phyloP scores from a whole-genome alignment of 495 filamentous ascomycete species.

The Penicillium daleae region DNA sequence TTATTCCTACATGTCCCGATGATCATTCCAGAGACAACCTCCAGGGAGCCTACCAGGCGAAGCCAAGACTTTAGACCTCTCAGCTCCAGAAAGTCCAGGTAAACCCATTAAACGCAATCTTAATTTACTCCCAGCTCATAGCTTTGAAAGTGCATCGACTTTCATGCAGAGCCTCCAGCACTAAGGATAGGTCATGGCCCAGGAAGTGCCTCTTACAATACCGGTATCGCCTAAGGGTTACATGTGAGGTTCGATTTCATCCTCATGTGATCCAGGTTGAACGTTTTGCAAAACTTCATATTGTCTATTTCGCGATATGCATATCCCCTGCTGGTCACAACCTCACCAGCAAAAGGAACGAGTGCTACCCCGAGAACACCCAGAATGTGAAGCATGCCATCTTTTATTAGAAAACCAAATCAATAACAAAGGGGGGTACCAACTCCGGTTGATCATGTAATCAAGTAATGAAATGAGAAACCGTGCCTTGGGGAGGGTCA shows the following conservation, averaged over 20 bases:
- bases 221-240: too few species aligned
- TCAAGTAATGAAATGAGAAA: conserved; percentile 48
- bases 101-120: too few species aligned
- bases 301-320: conserved; percentile 38
- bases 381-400: conserved; percentile 36
- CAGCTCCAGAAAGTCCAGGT: too few species aligned
- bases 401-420: conserved; percentile 49
- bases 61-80: too few species aligned
- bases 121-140: too few species aligned
- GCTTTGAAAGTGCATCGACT: too few species aligned
- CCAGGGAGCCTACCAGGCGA: too few species aligned
- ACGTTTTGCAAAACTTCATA: conserved; percentile 33
- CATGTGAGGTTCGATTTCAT: neutral
- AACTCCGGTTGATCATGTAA: conserved; percentile 55
- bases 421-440: conserved; percentile 45
- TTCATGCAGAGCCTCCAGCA: too few species aligned
- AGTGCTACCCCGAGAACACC: conserved; percentile 25
- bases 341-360: conserved; percentile 19
- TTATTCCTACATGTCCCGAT: too few species aligned
- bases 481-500: conserved; percentile 42
- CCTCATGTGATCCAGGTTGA: neutral
- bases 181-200: too few species aligned
- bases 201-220: too few species aligned
- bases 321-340: conserved; percentile 20
- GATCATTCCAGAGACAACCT: too few species aligned